Percentiles rank a stretch among this genome's conserved stretches.
Evolutionary conservation across 768 basidiomycete genomes (phyloP).

Genomic region (Scleroderma bovista): DNA sequence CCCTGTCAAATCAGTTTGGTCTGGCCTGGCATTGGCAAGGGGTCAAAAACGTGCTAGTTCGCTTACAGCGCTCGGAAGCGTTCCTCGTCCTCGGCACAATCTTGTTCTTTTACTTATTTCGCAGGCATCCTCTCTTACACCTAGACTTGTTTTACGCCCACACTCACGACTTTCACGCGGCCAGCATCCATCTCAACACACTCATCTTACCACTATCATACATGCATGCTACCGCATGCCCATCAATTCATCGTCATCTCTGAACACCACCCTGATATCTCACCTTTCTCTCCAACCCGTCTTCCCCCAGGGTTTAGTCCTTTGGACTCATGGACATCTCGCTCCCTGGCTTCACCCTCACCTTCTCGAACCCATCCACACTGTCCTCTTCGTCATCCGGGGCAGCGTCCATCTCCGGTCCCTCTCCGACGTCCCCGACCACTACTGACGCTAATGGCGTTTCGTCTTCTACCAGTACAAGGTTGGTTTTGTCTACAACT

Average conservation of each 20-base stretch:
- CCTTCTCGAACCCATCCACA: neutral
- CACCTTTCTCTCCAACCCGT: conserved; percentile 3
- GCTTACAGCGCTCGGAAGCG: conserved; percentile 1
- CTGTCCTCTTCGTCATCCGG: neutral
- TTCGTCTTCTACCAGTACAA: conserved; percentile 2
- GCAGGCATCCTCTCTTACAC: conserved; percentile 1
- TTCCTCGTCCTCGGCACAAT: conserved; percentile 8
- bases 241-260: conserved; percentile 15
- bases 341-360: neutral
- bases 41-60: conserved; percentile 1
- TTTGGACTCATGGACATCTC: conserved; percentile 3
- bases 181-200: neutral
- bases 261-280: conserved; percentile 12
- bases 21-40: neutral
- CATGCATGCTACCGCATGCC: conserved; percentile 27
- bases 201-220: conserved; percentile 15
- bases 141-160: conserved; percentile 7
- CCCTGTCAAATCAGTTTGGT: neutral
- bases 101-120: conserved; percentile 8
- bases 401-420: neutral
- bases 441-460: neutral
- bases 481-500: conserved; percentile 3
- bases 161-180: conserved; percentile 21
- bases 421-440: conserved; percentile 4
- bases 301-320: conserved; percentile 7